phyloP scores from a whole-genome alignment of 805 yeast genomes.

The Grigorovia jiainica region DNA sequence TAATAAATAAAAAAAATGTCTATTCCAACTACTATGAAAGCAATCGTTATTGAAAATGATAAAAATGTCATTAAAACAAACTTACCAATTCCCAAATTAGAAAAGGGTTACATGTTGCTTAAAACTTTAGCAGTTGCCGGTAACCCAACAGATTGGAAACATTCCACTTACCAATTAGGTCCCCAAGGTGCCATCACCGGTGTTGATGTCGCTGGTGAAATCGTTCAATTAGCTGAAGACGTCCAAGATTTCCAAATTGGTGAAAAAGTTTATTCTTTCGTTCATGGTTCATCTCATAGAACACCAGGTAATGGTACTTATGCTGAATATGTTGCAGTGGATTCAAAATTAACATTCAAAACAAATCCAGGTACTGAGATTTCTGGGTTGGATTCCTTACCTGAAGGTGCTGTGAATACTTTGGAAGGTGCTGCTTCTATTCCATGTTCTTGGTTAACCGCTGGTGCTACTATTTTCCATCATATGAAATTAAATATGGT shows the following conservation, averaged over 20 bases:
- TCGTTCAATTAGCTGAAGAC: slow-evolving; percentile 38
- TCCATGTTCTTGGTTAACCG: slow-evolving; percentile 43
- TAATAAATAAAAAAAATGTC: slow-evolving; percentile 5
- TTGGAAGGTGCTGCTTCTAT: slow-evolving; percentile 58
- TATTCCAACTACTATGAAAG: slow-evolving; percentile 30
- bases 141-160: slow-evolving; percentile 68
- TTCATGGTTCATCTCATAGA: slow-evolving; percentile 40
- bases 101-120: slow-evolving; percentile 33
- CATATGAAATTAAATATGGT: slow-evolving; percentile 13
- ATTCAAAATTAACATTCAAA: slow-evolving; percentile 21
- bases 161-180: slow-evolving; percentile 34
- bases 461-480: slow-evolving; percentile 32
- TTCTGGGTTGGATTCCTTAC: slow-evolving; percentile 6
- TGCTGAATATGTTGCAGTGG: slow-evolving; percentile 40
- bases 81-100: slow-evolving; percentile 29
- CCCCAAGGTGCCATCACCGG: slow-evolving; percentile 45
- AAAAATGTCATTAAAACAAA: slow-evolving; percentile 20
- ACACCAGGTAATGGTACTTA: slow-evolving; percentile 44
- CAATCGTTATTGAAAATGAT: slow-evolving; percentile 31
- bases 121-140: slow-evolving; percentile 45
- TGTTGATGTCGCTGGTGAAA: slow-evolving; percentile 51
- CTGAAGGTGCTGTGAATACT: slow-evolving; percentile 30
- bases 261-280: slow-evolving; percentile 43
- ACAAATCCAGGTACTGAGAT: slow-evolving; percentile 4
- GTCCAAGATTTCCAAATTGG: slow-evolving; percentile 36